A percentile compares a stretch with the other conserved stretches of the same genome.
These are phyloP conservation scores for Hypoxylon trugodes DNA, from an alignment of 495 filamentous ascomycete genomes.

Conservation along the genomic window DNA sequence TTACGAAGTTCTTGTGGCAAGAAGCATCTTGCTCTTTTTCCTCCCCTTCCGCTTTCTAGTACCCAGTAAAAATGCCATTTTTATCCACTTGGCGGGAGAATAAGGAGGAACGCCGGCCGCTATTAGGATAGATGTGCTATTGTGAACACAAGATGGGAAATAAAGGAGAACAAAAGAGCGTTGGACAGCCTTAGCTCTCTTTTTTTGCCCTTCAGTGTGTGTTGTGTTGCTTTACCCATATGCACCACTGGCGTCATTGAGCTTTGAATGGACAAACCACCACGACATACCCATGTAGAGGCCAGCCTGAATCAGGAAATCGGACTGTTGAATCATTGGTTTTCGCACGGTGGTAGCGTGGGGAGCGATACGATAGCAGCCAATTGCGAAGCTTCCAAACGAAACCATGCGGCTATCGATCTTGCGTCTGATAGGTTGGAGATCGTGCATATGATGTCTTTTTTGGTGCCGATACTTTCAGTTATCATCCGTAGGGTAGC, in stretches of 20 bases:
- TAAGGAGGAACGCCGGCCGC: background rate
- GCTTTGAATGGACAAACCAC: slow-evolving; percentile 15
- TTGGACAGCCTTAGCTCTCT: slow-evolving; percentile 14
- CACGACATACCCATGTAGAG: slow-evolving; percentile 39
- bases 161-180: slow-evolving; percentile 10
- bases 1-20: slow-evolving; percentile 2
- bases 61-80: background rate
- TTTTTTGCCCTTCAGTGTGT: slow-evolving; percentile 5
- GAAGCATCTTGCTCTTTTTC: slow-evolving; percentile 4
- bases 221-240: slow-evolving; percentile 18
- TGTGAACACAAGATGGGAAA: slow-evolving; percentile 6
- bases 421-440: slow-evolving; percentile 42
- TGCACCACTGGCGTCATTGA: slow-evolving; percentile 40
- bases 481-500: slow-evolving; percentile 27
- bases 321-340: slow-evolving; percentile 27
- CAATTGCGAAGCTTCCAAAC: slow-evolving; percentile 38
- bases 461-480: slow-evolving; percentile 29
- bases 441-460: slow-evolving; percentile 43
- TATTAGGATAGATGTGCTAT: slow-evolving; percentile 12
- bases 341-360: slow-evolving; percentile 27
- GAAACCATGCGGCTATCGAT: slow-evolving; percentile 43
- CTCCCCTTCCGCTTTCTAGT: slow-evolving; percentile 2
- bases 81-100: slow-evolving; percentile 10
- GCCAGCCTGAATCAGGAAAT: slow-evolving; percentile 32
- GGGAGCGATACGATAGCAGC: slow-evolving; percentile 39